Percentiles rank a stretch among this genome's conserved stretches.
phyloP scores from a whole-genome alignment of 2,329 filamentous ascomycete genomes.

The Teratosphaeria pseudoeucalypti region DNA sequence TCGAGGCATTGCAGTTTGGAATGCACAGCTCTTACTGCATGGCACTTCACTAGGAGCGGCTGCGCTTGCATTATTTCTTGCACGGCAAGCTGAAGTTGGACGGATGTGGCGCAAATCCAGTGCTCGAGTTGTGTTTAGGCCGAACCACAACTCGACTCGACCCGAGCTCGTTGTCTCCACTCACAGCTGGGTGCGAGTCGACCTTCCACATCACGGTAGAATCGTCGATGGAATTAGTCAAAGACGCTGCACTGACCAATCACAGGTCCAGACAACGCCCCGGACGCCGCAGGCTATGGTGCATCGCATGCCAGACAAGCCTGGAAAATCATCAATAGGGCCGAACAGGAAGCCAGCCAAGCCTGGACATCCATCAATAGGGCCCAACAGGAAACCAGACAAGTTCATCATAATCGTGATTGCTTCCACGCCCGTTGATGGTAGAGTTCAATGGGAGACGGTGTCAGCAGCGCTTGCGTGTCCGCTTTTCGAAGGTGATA shows the following conservation, averaged over 20 bases:
- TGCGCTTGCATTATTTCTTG: too few relatives aligned
- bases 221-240: too few relatives aligned
- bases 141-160: too few relatives aligned
- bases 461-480: conserved; percentile 2
- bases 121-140: too few relatives aligned
- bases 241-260: background rate
- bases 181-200: too few relatives aligned
- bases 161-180: too few relatives aligned
- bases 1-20: too few relatives aligned
- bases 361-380: background rate
- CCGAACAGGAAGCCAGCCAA: background rate
- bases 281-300: conserved; percentile 5
- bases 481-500: conserved; percentile 4
- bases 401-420: conserved; percentile 4
- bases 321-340: background rate
- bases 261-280: background rate
- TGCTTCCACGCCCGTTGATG: conserved; percentile 3
- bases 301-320: conserved; percentile 5
- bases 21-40: too few relatives aligned
- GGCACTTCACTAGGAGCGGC: too few relatives aligned
- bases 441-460: conserved; percentile 3
- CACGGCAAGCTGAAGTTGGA: too few relatives aligned
- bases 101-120: too few relatives aligned
- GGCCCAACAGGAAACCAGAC: background rate
- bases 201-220: too few relatives aligned